These are phyloP conservation scores for Fusarium foetens DNA, from an alignment of 2,329 filamentous ascomycete species.

Conservation along the genomic window DNA sequence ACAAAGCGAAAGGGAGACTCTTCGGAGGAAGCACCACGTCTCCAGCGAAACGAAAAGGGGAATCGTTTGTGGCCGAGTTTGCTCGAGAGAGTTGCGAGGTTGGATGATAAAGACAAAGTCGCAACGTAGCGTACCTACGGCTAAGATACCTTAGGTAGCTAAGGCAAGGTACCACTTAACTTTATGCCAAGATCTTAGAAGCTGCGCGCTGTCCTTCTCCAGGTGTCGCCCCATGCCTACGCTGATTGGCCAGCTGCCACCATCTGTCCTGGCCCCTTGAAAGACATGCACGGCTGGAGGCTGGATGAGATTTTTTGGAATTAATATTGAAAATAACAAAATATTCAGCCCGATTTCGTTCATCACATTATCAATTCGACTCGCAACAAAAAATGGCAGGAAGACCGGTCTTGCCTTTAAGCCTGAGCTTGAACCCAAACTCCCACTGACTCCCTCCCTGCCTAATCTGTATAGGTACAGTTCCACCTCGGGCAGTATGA, in stretches of 20 bases:
- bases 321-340: background rate
- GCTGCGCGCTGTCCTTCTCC: conserved; percentile 38
- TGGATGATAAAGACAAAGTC: conserved; percentile 35
- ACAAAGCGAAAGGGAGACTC: conserved; percentile 3
- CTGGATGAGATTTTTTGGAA: background rate
- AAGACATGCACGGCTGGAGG: background rate
- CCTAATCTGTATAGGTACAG: background rate
- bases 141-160: conserved; percentile 5
- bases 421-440: background rate
- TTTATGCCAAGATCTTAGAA: conserved; percentile 25
- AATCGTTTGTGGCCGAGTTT: conserved; percentile 15
- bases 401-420: background rate
- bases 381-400: background rate
- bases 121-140: conserved; percentile 24
- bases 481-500: too few relatives aligned
- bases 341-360: background rate
- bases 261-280: conserved; percentile 1
- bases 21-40: conserved; percentile 27
- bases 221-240: conserved; percentile 42
- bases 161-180: conserved; percentile 31
- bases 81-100: conserved; percentile 21
- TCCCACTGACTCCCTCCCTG: background rate
- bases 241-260: conserved; percentile 43
- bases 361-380: background rate
- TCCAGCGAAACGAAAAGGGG: conserved; percentile 9